Evolutionary conservation across 1,284 basidiomycete species (phyloP).

Genomic region (Cryptococcus amylolentus): DNA sequence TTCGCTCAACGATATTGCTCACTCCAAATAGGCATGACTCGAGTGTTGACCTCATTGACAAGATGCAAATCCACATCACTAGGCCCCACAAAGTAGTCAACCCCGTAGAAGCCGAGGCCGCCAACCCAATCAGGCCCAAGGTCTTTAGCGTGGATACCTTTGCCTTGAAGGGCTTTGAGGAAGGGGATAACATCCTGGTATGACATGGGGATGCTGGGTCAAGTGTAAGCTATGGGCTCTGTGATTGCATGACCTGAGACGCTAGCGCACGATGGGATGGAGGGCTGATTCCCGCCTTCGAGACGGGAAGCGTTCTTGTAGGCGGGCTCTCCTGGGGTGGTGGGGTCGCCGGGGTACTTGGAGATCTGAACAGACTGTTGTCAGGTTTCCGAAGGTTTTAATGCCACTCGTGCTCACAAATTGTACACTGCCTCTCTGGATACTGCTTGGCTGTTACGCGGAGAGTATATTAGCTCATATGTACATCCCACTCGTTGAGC

Average conservation of each 20-base stretch:
- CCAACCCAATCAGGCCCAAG: constrained; percentile 52
- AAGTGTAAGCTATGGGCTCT: background rate
- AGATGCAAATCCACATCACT: constrained; percentile 51
- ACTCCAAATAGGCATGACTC: constrained; percentile 58
- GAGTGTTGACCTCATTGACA: constrained; percentile 62
- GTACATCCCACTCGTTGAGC: background rate
- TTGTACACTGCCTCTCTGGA: constrained; percentile 85
- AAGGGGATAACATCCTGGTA: constrained; percentile 55
- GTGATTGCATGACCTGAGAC: constrained; percentile 50
- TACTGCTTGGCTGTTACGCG: constrained; percentile 54
- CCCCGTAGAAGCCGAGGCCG: constrained; percentile 48
- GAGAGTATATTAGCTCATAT: background rate
- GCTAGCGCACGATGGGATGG: constrained; percentile 62
- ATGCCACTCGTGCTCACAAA: constrained; percentile 58
- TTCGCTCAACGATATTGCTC: constrained; percentile 31
- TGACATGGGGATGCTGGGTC: constrained; percentile 50
- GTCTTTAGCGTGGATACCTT: constrained; percentile 39
- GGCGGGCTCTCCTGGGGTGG: constrained; percentile 78
- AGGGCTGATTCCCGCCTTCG: constrained; percentile 67
- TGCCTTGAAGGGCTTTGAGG: constrained; percentile 48
- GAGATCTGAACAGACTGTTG: constrained; percentile 24
- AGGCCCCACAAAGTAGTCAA: constrained; percentile 56
- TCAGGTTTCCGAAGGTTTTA: background rate
- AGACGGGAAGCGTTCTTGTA: constrained; percentile 76
- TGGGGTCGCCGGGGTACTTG: constrained; percentile 62